Evolutionary conservation across 1,284 basidiomycete genomes (phyloP).

Genomic region (Wallemia hederae): DNA sequence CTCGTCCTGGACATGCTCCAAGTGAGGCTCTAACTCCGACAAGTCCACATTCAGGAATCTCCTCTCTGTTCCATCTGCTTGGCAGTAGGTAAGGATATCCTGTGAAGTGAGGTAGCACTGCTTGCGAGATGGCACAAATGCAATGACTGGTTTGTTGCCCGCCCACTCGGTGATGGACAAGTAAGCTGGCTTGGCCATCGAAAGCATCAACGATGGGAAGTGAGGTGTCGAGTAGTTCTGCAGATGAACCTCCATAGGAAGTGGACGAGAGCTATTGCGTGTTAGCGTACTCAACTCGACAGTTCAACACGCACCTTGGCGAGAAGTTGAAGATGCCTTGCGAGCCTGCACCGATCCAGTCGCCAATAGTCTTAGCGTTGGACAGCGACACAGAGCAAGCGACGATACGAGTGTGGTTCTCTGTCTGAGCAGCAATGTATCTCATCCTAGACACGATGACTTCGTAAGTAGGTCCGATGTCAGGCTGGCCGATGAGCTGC

Average conservation of each 20-base stretch:
- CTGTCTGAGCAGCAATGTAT: constrained; percentile 85
- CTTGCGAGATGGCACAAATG: constrained; percentile 76
- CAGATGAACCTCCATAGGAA: constrained; percentile 90
- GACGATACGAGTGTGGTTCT: constrained; percentile 65
- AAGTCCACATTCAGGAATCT: constrained; percentile 73
- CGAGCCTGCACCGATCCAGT: constrained; percentile 84
- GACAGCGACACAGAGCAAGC: constrained; percentile 80
- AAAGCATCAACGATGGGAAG: constrained; percentile 92
- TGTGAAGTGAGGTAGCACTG: constrained; percentile 81
- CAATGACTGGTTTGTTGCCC: constrained; percentile 53
- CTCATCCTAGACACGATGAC: constrained; percentile 77
- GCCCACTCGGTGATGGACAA: constrained; percentile 75
- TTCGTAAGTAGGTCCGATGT: constrained; percentile 84
- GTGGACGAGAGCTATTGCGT: constrained; percentile 41
- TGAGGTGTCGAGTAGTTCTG: constrained; percentile 88
- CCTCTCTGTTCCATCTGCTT: constrained; percentile 56
- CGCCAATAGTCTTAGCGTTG: constrained; percentile 84
- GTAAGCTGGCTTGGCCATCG: constrained; percentile 97
- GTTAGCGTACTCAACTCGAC: neutral
- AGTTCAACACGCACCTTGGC: constrained; percentile 28
- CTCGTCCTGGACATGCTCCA: constrained; percentile 54
- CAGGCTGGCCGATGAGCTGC: constrained; percentile 60
- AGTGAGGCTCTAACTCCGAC: constrained; percentile 54
- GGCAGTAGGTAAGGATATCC: constrained; percentile 64
- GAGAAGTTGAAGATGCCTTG: constrained; percentile 96